Conservation (phyloP, 2,329 filamentous ascomycete genomes). For the Aureobasidium sp. region DNA sequence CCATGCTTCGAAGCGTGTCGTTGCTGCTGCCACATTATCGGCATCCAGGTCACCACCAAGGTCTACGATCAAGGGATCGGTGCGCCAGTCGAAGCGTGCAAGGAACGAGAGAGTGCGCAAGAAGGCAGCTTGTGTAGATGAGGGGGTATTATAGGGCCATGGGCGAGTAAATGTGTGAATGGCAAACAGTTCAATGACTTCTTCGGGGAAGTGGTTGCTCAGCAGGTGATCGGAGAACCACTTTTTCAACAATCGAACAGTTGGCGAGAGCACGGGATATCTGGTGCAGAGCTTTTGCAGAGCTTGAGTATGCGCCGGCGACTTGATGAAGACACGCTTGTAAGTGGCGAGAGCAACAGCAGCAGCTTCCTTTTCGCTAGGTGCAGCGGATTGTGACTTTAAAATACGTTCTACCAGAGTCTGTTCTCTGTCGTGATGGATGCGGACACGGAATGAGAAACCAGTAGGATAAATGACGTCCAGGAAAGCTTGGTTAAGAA, state of each 20-base stretch:
- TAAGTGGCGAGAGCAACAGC: slow-evolving; percentile 63
- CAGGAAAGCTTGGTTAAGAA: slow-evolving; percentile 73
- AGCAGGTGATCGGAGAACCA: slow-evolving; percentile 88
- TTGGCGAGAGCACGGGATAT: slow-evolving; percentile 69
- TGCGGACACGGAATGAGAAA: slow-evolving; percentile 72
- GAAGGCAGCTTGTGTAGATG: slow-evolving; percentile 72
- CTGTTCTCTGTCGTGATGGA: slow-evolving; percentile 83
- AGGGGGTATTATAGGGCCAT: slow-evolving; percentile 71
- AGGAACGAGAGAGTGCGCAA: slow-evolving; percentile 73
- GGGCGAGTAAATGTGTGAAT: slow-evolving; percentile 72
- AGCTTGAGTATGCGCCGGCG: slow-evolving; percentile 74
- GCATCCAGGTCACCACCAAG: slow-evolving; percentile 52
- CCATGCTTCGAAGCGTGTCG: slow-evolving; percentile 72
- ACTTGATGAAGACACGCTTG: slow-evolving; percentile 63
- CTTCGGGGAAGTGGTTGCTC: slow-evolving; percentile 64
- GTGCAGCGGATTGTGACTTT: slow-evolving; percentile 64
- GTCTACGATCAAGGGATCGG: slow-evolving; percentile 75
- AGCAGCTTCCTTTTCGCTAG: slow-evolving; percentile 59
- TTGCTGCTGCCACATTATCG: slow-evolving; percentile 55
- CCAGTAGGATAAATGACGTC: slow-evolving; percentile 70
- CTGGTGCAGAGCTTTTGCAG: slow-evolving; percentile 74
- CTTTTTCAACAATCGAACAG: slow-evolving; percentile 76
- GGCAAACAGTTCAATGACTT: slow-evolving; percentile 78
- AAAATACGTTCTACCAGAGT: slow-evolving; percentile 70
- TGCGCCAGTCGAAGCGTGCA: slow-evolving; percentile 85